Base-by-base conservation (phyloP, 352 stramenopile species). In the Blastocystis hominis region DNA sequence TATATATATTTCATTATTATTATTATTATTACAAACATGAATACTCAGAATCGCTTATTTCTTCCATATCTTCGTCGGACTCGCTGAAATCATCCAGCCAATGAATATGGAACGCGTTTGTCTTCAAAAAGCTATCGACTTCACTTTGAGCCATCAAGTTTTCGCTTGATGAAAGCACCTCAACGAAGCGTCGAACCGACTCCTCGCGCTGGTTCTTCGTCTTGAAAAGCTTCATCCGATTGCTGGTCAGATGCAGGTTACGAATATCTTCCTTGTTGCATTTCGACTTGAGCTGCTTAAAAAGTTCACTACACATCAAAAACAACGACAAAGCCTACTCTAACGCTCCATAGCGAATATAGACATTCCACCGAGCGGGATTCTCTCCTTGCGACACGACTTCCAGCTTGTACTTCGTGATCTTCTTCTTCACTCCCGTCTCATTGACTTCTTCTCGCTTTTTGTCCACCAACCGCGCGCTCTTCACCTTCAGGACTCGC, bases 171-270 rank as follows among this genome's bases (percentile, higher is more conserved):
- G 72, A 84, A 1, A 84, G 50, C n/a, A 84, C 72, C 9, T 50
- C 72, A 34, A 84, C 13, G 55, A 84, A 84, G 5, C 72, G 47
- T 30, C 72, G 50, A 5, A 84, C 55, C 0, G 72, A 46, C 44
- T 84, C 72, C 36, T 84, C 72, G 30, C 72, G 30, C 50, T 84
- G 72, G 44, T 84, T 84, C 72, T 84, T 84, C 3, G 72, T 84
- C n/a, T 44, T 59, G 13, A 84, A 47, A 2, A 84, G 46, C 72
- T 84, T 84, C n/a, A 84, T 38, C 13, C 72, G 34, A 50, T 66
- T 47, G 40, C 47, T 68, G 3, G 72, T 84, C 17, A 84, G 72
- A 46, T 84, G 72, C 9, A 84, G 72, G 46, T 84, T 84, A n/a
- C 62, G 59, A 34, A 84, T 13, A 44, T 84, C 72, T 53, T 84